Conservation (phyloP, 2,329 filamentous ascomycete species). For the Didymella glomerata region DNA sequence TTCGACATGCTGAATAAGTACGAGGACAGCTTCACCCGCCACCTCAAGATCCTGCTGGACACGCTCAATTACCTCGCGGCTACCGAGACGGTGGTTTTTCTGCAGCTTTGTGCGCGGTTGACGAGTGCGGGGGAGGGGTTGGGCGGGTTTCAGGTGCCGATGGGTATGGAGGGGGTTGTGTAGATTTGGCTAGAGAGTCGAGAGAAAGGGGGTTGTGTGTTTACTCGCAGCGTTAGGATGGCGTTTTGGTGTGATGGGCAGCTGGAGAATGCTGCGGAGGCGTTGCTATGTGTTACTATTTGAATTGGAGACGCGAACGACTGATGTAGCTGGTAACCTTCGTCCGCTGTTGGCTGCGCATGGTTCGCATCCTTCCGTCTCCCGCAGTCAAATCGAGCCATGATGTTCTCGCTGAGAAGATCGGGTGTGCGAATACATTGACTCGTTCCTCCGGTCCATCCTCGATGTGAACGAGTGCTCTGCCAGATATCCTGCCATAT, state of each 20-base stretch:
- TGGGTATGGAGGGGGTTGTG: constrained; percentile 36
- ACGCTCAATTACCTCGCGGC: constrained; percentile 97
- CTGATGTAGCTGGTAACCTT: too few species aligned
- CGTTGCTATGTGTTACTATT: not conserved
- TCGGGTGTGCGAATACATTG: too few species aligned
- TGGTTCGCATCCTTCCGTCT: too few species aligned
- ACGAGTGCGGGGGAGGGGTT: constrained; percentile 80
- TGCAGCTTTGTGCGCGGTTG: constrained; percentile 84
- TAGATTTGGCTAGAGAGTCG: not conserved
- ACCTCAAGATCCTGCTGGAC: constrained; percentile 92
- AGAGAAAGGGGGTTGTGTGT: too few species aligned
- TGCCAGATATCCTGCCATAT: too few species aligned
- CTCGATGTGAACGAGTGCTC: too few species aligned
- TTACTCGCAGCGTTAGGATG: not conserved
- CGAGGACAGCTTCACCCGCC: constrained; percentile 90
- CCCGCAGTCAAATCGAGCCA: too few species aligned
- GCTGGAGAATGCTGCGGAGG: not conserved
- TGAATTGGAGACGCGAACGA: not conserved
- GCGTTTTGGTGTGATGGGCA: not conserved
- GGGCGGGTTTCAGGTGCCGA: constrained; percentile 38
- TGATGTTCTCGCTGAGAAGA: too few species aligned
- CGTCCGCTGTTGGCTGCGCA: too few species aligned
- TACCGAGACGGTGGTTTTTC: constrained; percentile 92
- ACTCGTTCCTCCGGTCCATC: too few species aligned
- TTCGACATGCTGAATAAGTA: constrained; percentile 90